Percentiles rank a stretch among this genome's conserved stretches.
Conservation (phyloP, 2,329 filamentous ascomycete species). For the Aspergillus novofumigatus region DNA sequence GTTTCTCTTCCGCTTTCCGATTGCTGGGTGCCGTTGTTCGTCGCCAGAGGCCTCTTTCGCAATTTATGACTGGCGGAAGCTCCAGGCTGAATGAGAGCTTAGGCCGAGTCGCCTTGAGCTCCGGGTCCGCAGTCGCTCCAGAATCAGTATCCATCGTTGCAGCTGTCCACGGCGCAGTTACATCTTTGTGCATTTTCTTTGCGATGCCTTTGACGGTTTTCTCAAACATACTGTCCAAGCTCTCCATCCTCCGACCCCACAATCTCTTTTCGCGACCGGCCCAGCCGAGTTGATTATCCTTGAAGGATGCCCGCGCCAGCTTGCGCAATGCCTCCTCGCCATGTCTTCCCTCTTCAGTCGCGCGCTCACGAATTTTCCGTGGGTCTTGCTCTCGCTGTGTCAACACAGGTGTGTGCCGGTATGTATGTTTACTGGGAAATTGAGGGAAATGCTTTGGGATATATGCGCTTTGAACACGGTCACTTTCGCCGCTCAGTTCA, state of each 20-base stretch:
- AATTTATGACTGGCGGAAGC: conserved; percentile 54
- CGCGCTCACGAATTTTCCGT: conserved; percentile 57
- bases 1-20: conserved; percentile 33
- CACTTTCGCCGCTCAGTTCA: conserved; percentile 45
- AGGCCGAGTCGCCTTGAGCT: conserved; percentile 19
- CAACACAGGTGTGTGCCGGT: conserved; percentile 57
- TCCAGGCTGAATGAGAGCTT: conserved; percentile 35
- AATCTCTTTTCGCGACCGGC: conserved; percentile 39
- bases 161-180: conserved; percentile 19
- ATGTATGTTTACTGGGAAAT: conserved; percentile 62
- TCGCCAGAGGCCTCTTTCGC: conserved; percentile 57
- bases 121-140: conserved; percentile 20
- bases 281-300: conserved; percentile 38
- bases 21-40: conserved; percentile 36
- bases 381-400: conserved; percentile 57
- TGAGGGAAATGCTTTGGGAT: conserved; percentile 59
- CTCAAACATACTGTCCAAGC: conserved; percentile 51
- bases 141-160: conserved; percentile 30
- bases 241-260: conserved; percentile 36
- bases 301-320: conserved; percentile 49
- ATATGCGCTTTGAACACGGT: conserved; percentile 47
- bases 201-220: conserved; percentile 52
- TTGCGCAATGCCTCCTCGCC: conserved; percentile 63
- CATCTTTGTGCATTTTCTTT: conserved; percentile 35
- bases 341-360: conserved; percentile 61